These are phyloP conservation scores for Beauveria caledonica DNA, from an alignment of 2,329 filamentous ascomycete species.

Conservation along the genomic window DNA sequence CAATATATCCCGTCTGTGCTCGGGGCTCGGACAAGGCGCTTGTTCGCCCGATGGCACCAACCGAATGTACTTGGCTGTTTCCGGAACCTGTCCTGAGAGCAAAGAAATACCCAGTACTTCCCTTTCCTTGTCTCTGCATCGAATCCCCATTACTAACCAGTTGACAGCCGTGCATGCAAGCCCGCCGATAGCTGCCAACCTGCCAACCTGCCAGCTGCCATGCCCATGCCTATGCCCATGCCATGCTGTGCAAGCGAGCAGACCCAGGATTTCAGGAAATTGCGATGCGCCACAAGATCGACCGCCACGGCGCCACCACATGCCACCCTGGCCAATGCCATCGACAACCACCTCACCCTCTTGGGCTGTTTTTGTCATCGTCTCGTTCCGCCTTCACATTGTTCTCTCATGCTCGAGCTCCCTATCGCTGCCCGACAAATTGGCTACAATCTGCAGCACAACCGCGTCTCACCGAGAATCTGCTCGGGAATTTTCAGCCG, in stretches of 20 bases:
- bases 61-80: neutral
- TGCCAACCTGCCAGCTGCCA: neutral
- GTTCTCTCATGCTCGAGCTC: neutral
- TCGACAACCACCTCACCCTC: conserved; percentile 1
- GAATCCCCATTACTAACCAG: neutral
- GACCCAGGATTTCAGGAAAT: neutral
- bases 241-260: neutral
- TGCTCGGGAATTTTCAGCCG: neutral
- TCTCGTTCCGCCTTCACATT: neutral
- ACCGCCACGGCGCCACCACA: neutral
- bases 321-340: neutral
- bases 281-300: conserved; percentile 12
- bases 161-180: neutral
- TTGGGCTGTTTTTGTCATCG: neutral
- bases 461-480: neutral
- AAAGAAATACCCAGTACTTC: neutral
- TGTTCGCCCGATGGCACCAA: neutral
- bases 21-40: conserved; percentile 1
- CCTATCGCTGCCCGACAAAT: neutral
- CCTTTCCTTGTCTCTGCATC: neutral
- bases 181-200: neutral
- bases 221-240: neutral
- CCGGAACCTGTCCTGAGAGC: neutral
- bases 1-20: conserved; percentile 6
- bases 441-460: neutral